phyloP scores from a whole-genome alignment of 768 basidiomycete genomes.

The Termitomyces eurrhizus region DNA sequence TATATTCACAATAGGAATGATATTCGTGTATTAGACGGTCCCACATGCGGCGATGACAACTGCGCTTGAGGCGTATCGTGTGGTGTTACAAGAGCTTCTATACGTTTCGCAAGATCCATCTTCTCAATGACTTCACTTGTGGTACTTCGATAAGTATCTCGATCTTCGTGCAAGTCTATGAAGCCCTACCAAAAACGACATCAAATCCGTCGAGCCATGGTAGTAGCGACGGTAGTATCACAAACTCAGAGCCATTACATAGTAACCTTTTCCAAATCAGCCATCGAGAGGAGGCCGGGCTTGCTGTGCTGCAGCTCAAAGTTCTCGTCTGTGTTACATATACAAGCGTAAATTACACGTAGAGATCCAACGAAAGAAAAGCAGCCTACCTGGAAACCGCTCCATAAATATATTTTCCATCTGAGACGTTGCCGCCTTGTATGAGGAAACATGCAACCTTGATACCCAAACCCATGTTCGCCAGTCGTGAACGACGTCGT shows the following conservation, averaged over 20 bases:
- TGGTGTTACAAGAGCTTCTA: slow-evolving; percentile 44
- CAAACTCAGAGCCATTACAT: slow-evolving; percentile 75
- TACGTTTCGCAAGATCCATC: slow-evolving; percentile 56
- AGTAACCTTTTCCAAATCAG: slow-evolving; percentile 78
- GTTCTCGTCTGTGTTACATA: slow-evolving; percentile 69
- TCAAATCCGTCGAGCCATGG: slow-evolving; percentile 53
- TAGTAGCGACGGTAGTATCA: slow-evolving; percentile 71
- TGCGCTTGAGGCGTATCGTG: slow-evolving; percentile 36
- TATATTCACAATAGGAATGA: background rate
- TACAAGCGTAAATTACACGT: background rate
- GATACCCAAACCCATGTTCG: slow-evolving; percentile 67
- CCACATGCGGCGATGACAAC: slow-evolving; percentile 47
- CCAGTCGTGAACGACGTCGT: slow-evolving; percentile 74
- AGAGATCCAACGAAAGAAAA: slow-evolving; percentile 27
- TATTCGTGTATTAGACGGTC: slow-evolving; percentile 10
- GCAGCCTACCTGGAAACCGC: slow-evolving; percentile 60
- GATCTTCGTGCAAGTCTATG: background rate
- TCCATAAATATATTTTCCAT: slow-evolving; percentile 83
- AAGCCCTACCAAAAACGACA: slow-evolving; percentile 26
- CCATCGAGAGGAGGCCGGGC: slow-evolving; percentile 68
- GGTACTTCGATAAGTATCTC: background rate
- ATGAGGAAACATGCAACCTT: slow-evolving; percentile 63
- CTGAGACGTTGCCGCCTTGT: slow-evolving; percentile 83
- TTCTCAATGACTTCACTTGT: slow-evolving; percentile 61
- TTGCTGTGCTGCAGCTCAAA: slow-evolving; percentile 68